Conservation (phyloP, 257 asterid genomes). For the Nicotiana knightiana region DNA sequence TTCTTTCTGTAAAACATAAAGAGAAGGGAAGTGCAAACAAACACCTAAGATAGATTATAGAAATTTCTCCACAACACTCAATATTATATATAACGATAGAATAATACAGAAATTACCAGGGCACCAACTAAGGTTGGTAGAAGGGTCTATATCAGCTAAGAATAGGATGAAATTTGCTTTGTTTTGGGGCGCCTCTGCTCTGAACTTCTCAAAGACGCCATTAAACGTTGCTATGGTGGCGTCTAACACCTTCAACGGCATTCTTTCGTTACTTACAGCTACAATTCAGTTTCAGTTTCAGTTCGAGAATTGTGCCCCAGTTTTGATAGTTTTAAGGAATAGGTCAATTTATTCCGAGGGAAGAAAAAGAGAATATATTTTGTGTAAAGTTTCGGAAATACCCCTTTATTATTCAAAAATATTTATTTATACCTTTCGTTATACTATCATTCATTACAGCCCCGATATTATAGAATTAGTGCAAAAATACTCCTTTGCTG, state of each 20-base stretch:
- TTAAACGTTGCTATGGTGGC: slow-evolving; percentile 62
- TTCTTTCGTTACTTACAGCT: slow-evolving; percentile 14
- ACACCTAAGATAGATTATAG: too few relatives aligned
- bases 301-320: neutral
- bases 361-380: neutral
- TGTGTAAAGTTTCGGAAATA: too few relatives aligned
- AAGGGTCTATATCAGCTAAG: slow-evolving; percentile 82
- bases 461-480: too few relatives aligned
- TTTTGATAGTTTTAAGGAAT: neutral
- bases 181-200: slow-evolving; percentile 43
- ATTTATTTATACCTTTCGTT: too few relatives aligned
- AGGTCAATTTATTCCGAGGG: neutral
- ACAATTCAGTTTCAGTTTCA: neutral
- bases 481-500: too few relatives aligned
- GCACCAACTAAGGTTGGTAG: slow-evolving; percentile 93
- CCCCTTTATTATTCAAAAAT: too few relatives aligned
- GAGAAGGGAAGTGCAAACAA: neutral
- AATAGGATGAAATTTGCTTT: slow-evolving; percentile 74
- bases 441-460: too few relatives aligned
- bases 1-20: too few relatives aligned
- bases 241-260: slow-evolving; percentile 73
- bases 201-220: slow-evolving; percentile 50
- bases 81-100: neutral
- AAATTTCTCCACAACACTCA: too few relatives aligned
- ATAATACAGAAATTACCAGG: slow-evolving; percentile 44